Percentiles rank a stretch among this genome's conserved stretches.
Evolutionary conservation across 768 basidiomycete genomes (phyloP).

Genomic region (Lactarius vividus): DNA sequence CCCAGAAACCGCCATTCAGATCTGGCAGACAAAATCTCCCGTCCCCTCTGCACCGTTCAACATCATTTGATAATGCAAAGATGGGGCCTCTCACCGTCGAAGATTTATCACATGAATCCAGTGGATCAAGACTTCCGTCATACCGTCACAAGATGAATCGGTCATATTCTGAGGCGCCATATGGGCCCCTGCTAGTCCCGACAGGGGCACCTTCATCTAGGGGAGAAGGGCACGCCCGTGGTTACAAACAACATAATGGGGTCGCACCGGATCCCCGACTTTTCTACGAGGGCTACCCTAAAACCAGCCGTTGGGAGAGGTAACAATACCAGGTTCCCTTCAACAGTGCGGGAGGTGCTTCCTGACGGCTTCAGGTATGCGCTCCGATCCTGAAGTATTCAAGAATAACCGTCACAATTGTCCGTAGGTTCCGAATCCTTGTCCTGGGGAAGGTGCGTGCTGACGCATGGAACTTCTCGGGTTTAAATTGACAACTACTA

Average conservation of each 20-base stretch:
- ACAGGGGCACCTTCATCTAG: neutral
- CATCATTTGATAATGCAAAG: neutral
- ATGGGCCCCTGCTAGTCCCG: neutral
- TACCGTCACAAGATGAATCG: neutral
- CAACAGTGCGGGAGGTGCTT: slow-evolving; percentile 2
- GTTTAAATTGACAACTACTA: neutral
- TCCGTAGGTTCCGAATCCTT: slow-evolving; percentile 17
- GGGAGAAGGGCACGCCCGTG: neutral
- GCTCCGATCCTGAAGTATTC: neutral
- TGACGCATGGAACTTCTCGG: too few relatives aligned
- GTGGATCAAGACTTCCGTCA: neutral
- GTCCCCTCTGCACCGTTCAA: neutral
- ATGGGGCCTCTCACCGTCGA: neutral
- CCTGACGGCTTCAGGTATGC: slow-evolving; percentile 10
- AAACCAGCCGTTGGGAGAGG: too few relatives aligned
- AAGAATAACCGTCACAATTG: neutral
- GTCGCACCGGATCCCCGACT: neutral
- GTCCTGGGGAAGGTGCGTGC: slow-evolving; percentile 15
- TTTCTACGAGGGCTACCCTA: neutral
- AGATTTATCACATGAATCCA: neutral
- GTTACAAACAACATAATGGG: neutral
- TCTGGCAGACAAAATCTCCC: neutral
- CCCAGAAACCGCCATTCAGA: neutral
- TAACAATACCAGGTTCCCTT: neutral
- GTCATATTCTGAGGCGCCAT: neutral